Percentiles rank a stretch among this genome's conserved stretches.
Evolutionary conservation across 805 yeast genomes (phyloP).

Genomic region (Wickerhamiella galacta): DNA sequence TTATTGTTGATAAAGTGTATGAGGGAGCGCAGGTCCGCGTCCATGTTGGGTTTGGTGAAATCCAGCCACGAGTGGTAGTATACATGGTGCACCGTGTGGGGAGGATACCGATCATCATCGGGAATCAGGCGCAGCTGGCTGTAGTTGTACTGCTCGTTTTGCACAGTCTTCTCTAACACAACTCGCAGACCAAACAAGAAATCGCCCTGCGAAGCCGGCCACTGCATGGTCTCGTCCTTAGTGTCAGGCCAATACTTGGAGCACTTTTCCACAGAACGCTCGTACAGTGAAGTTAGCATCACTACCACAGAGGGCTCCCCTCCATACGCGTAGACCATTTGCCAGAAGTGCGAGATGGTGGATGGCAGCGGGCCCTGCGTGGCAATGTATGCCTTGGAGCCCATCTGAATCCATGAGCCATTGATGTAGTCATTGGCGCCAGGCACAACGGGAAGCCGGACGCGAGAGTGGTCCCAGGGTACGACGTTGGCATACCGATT

Average conservation of each 20-base stretch:
- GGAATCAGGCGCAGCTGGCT: conserved; percentile 12
- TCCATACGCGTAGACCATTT: conserved; percentile 55
- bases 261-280: conserved; percentile 69
- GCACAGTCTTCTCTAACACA: conserved; percentile 7
- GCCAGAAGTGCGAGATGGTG: conserved; percentile 77
- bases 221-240: conserved; percentile 7
- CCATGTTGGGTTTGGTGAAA: conserved; percentile 39
- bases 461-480: conserved; percentile 50
- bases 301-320: conserved; percentile 44
- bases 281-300: conserved; percentile 63
- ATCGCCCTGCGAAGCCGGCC: conserved; percentile 7
- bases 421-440: conserved; percentile 50
- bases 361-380: conserved; percentile 72
- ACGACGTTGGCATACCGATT: conserved; percentile 48
- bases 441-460: conserved; percentile 23
- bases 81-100: conserved; percentile 34
- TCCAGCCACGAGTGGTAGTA: conserved; percentile 77
- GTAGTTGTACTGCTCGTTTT: conserved; percentile 14
- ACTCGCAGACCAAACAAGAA: conserved; percentile 13
- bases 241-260: conserved; percentile 57
- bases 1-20: conserved; percentile 33
- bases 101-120: conserved; percentile 7
- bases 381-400: conserved; percentile 39
- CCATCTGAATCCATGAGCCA: conserved; percentile 54
- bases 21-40: conserved; percentile 32